Conservation (phyloP, 2,329 filamentous ascomycete species). For the Onygenales sp. region DNA sequence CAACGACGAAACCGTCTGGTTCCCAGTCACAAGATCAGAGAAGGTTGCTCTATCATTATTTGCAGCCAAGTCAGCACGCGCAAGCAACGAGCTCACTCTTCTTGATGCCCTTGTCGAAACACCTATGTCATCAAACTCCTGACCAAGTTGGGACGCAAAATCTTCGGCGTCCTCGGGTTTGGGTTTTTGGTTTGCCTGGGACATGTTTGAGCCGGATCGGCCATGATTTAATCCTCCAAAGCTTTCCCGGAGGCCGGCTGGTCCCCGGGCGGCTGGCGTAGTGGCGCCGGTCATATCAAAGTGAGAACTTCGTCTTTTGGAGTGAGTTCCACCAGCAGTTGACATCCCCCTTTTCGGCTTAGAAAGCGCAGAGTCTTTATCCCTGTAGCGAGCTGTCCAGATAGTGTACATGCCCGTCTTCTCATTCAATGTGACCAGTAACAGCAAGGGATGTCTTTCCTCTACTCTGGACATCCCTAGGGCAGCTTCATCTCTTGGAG, state of each 20-base stretch:
- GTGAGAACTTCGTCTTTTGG: slow-evolving; percentile 57
- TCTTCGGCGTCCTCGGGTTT: slow-evolving; percentile 48
- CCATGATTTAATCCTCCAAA: slow-evolving; percentile 49
- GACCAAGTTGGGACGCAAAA: slow-evolving; percentile 61
- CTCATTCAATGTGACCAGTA: slow-evolving; percentile 73
- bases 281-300: slow-evolving; percentile 61
- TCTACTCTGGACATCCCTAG: slow-evolving; percentile 6
- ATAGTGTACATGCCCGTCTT: slow-evolving; percentile 70
- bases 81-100: slow-evolving; percentile 83
- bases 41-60: slow-evolving; percentile 77
- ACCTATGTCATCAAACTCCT: slow-evolving; percentile 50
- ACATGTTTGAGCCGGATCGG: slow-evolving; percentile 32
- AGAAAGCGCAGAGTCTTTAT: slow-evolving; percentile 49
- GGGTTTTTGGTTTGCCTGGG: slow-evolving; percentile 39
- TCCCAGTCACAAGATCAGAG: slow-evolving; percentile 54
- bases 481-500: slow-evolving; percentile 48
- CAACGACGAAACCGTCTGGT: slow-evolving; percentile 22
- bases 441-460: slow-evolving; percentile 39
- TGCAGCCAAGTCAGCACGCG: slow-evolving; percentile 74
- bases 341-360: slow-evolving; percentile 32
- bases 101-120: slow-evolving; percentile 55
- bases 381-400: slow-evolving; percentile 73
- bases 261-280: slow-evolving; percentile 57
- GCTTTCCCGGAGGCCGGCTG: slow-evolving; percentile 64
- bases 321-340: slow-evolving; percentile 52